Percentiles rank a stretch among this genome's conserved stretches.
phyloP scores from a whole-genome alignment of 805 yeast species.

The Cyberlindnera meyerae region DNA sequence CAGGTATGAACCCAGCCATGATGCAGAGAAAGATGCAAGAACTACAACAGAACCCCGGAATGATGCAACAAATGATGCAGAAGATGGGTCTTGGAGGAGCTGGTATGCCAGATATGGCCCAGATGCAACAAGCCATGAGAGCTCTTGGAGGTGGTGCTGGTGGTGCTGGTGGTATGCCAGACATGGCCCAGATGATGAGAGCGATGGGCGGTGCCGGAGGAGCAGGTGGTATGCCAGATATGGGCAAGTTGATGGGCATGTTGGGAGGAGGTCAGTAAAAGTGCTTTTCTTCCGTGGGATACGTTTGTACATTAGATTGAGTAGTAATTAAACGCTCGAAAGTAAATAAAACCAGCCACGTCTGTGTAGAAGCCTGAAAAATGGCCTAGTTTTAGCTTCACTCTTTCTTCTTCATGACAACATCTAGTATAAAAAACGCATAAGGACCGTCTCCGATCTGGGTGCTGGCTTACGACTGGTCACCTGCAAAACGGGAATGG shows the following conservation, averaged over 20 bases:
- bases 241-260: slow-evolving; percentile 48
- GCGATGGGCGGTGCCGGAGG: slow-evolving; percentile 39
- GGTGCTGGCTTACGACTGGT: no score
- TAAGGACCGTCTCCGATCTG: no score
- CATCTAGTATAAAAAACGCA: no score
- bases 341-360: no score
- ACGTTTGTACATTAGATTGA: no score
- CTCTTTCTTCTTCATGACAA: no score
- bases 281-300: no score
- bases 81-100: slow-evolving; percentile 42
- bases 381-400: no score
- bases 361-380: no score
- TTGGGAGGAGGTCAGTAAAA: slow-evolving; percentile 31
- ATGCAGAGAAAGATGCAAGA: slow-evolving; percentile 53
- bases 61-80: slow-evolving; percentile 66
- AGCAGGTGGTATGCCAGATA: slow-evolving; percentile 19
- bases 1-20: slow-evolving; percentile 32
- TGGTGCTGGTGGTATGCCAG: slow-evolving; percentile 26
- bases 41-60: slow-evolving; percentile 64
- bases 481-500: slow-evolving; percentile 9
- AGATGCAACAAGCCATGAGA: slow-evolving; percentile 55
- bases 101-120: slow-evolving; percentile 8
- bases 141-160: slow-evolving; percentile 39
- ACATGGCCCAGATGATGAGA: slow-evolving; percentile 46
- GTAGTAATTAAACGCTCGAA: no score